Conservation (phyloP, 1,284 basidiomycete genomes). For the Papiliotrema fonsecae region DNA sequence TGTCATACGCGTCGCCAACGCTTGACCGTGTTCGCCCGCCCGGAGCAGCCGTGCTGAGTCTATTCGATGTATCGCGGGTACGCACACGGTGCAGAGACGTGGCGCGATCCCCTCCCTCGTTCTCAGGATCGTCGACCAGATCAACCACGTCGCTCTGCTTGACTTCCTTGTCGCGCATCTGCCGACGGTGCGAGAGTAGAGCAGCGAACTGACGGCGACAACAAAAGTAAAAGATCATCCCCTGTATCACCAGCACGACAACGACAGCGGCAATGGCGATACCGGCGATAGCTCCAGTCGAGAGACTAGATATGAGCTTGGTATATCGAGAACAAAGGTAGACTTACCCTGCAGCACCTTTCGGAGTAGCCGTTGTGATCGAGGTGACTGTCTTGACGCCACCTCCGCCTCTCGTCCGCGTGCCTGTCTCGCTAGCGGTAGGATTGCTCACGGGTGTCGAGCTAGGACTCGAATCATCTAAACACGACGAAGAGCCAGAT, state of each 20-base stretch:
- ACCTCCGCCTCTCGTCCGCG: conserved; percentile 12
- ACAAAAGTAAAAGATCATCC: conserved; percentile 36
- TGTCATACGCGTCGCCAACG: conserved; percentile 10
- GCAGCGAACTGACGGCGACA: conserved; percentile 31
- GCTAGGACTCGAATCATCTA: conserved; percentile 29
- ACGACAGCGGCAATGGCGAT: conserved; percentile 34
- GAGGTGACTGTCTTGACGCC: conserved; percentile 36
- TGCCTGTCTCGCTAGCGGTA: conserved; percentile 10
- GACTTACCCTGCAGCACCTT: conserved; percentile 21
- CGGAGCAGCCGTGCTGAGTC: neutral
- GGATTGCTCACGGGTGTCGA: conserved; percentile 22
- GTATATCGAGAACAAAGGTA: neutral
- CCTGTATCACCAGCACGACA: conserved; percentile 28
- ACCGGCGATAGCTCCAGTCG: conserved; percentile 35
- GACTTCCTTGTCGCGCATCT: conserved; percentile 22
- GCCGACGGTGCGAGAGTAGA: conserved; percentile 25
- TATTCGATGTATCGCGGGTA: neutral
- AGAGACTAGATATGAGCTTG: conserved; percentile 13
- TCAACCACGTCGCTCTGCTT: conserved; percentile 33
- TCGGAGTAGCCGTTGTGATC: conserved; percentile 19
- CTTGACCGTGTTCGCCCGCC: conserved; percentile 5
- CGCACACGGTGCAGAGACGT: conserved; percentile 1
- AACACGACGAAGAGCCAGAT: conserved; percentile 19
- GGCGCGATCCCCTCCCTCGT: neutral
- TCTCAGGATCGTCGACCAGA: conserved; percentile 14